phyloP scores from a whole-genome alignment of 2,329 filamentous ascomycete genomes.

The Paecilomyces dactylethromorphus region DNA sequence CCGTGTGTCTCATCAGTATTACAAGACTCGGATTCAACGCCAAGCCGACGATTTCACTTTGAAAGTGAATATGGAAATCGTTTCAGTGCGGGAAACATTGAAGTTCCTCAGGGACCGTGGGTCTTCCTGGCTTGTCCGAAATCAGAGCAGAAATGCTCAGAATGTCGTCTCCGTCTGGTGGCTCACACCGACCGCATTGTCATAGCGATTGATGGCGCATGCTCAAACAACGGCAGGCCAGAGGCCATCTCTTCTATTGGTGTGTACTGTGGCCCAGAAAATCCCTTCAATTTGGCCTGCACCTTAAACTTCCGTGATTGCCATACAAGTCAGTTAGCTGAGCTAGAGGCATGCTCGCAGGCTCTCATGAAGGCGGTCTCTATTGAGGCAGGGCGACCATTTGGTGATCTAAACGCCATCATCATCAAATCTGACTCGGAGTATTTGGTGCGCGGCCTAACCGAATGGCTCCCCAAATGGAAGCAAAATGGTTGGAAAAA shows the following conservation, averaged over 20 bases:
- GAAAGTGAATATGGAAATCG: neutral
- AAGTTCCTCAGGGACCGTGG: neutral
- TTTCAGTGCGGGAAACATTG: neutral
- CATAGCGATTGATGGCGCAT: neutral
- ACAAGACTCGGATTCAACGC: neutral
- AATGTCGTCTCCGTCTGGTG: neutral
- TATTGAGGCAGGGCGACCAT: neutral
- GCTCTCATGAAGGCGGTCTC: neutral
- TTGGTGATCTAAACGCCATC: neutral
- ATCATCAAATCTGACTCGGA: slow-evolving; percentile 27
- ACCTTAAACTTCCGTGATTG: neutral
- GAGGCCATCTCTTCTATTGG: neutral
- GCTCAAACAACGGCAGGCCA: neutral
- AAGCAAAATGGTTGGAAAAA: slow-evolving; percentile 21
- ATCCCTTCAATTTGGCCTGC: neutral
- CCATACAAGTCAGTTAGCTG: neutral
- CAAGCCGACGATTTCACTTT: neutral
- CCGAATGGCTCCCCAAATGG: slow-evolving; percentile 25
- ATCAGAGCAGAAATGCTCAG: neutral
- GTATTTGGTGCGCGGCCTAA: slow-evolving; percentile 26
- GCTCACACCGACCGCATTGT: neutral
- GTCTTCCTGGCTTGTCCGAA: neutral
- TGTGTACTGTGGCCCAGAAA: neutral
- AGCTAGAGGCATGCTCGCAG: neutral
- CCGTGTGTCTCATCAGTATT: neutral